These are phyloP conservation scores for Eutrema yunnanense DNA, from an alignment of 345 rosid species.

Conservation along the genomic window DNA sequence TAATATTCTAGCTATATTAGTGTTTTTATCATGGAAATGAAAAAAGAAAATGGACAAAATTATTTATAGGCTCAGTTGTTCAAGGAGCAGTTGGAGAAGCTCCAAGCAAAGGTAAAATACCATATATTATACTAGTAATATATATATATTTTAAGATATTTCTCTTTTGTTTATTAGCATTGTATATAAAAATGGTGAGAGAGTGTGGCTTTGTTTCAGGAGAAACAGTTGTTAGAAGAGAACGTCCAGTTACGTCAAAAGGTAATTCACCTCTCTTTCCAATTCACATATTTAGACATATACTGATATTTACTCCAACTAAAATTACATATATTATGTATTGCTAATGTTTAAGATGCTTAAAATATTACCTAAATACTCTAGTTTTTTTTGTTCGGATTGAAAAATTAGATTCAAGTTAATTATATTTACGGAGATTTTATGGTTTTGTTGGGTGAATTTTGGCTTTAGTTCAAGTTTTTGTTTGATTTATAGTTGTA, in stretches of 20 bases:
- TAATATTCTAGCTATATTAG: neutral
- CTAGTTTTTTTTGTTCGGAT: neutral
- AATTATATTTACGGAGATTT: neutral
- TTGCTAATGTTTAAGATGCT: neutral
- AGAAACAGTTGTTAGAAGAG: conserved; percentile 21
- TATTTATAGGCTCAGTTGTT: conserved; percentile 41
- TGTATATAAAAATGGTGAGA: conserved; percentile 1
- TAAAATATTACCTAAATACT: neutral
- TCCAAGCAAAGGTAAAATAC: conserved; percentile 44
- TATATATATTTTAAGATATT: neutral
- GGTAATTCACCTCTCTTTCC: conserved; percentile 9
- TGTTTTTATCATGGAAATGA: neutral
- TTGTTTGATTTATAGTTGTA: neutral
- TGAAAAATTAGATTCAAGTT: neutral
- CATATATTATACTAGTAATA: neutral
- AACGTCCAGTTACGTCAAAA: conserved; percentile 22
- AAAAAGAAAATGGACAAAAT: neutral
- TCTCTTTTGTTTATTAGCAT: neutral
- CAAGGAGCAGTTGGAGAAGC: conserved; percentile 42
- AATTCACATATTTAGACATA: neutral
- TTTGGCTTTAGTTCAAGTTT: neutral
- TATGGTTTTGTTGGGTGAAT: neutral
- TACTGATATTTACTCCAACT: neutral
- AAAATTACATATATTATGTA: neutral
- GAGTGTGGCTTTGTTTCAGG: conserved; percentile 22